Percentiles rank a stretch among this genome's conserved stretches.
Evolutionary conservation across 371 early-diverging fungal species (phyloP).

Genomic region (Mortierella sp.): DNA sequence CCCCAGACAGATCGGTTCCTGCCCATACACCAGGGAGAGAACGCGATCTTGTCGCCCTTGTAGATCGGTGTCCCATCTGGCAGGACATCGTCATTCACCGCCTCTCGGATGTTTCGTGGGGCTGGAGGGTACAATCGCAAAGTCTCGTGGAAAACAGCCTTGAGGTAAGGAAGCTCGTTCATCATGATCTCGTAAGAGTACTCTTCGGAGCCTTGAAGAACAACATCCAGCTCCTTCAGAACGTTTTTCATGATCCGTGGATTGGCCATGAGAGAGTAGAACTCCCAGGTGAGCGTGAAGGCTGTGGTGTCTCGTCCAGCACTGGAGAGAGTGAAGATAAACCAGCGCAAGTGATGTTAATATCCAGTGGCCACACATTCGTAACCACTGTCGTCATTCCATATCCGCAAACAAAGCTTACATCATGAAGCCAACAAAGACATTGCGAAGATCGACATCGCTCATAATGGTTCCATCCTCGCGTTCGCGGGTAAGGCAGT

Average conservation of each 20-base stretch:
- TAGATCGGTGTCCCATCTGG: slow-evolving; percentile 35
- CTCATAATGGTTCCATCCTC: slow-evolving; percentile 38
- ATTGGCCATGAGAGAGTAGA: slow-evolving; percentile 35
- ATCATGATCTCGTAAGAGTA: slow-evolving; percentile 23
- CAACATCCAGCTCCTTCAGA: slow-evolving; percentile 25
- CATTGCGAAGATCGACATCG: slow-evolving; percentile 34
- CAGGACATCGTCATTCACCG: slow-evolving; percentile 33
- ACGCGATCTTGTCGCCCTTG: slow-evolving; percentile 36
- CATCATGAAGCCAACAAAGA: slow-evolving; percentile 52
- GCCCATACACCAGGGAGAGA: slow-evolving; percentile 39
- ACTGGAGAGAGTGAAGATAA: slow-evolving; percentile 38
- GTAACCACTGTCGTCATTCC: neutral
- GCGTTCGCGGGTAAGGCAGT: slow-evolving; percentile 20
- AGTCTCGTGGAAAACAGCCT: slow-evolving; percentile 47
- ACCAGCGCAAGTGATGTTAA: neutral
- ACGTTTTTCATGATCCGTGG: slow-evolving; percentile 34
- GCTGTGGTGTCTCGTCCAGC: slow-evolving; percentile 64
- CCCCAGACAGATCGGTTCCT: slow-evolving; percentile 46
- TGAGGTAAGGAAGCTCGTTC: slow-evolving; percentile 29
- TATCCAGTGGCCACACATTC: neutral
- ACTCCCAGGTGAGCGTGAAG: slow-evolving; percentile 48
- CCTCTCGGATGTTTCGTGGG: slow-evolving; percentile 33
- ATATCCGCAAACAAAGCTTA: neutral
- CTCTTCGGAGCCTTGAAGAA: slow-evolving; percentile 19
- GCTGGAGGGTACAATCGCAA: slow-evolving; percentile 40